Conservation (phyloP, 2,329 filamentous ascomycete genomes). For the Aspergillus sp. region DNA sequence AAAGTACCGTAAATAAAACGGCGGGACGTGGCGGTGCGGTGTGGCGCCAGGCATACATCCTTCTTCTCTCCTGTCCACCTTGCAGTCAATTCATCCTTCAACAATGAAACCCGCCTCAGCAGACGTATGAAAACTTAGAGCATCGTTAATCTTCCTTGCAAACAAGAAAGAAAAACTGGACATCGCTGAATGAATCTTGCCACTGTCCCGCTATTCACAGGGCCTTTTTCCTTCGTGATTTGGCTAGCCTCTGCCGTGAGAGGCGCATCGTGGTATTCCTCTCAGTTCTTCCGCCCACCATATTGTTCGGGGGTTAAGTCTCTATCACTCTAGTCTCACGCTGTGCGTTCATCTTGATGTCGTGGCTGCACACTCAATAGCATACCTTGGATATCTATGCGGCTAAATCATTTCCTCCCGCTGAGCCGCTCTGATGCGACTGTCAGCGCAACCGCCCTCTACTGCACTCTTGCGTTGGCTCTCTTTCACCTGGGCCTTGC, state of each 20-base stretch:
- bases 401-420: slow-evolving; percentile 60
- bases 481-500: slow-evolving; percentile 64
- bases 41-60: too few species aligned
- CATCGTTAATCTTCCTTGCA: not conserved
- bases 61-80: not conserved
- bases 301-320: not conserved
- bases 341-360: not conserved
- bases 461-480: slow-evolving; percentile 61
- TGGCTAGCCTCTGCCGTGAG: slow-evolving; percentile 13
- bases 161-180: not conserved
- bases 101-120: not conserved
- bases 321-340: too few species aligned
- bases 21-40: too few species aligned
- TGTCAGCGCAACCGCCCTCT: slow-evolving; percentile 58
- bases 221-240: slow-evolving; percentile 10
- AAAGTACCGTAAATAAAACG: too few species aligned
- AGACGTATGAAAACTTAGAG: not conserved
- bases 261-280: not conserved
- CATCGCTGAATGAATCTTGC: slow-evolving; percentile 1
- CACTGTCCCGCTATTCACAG: not conserved
- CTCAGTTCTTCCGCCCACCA: not conserved
- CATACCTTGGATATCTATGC: slow-evolving; percentile 33
- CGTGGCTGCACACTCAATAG: not conserved
- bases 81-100: not conserved
- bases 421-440: slow-evolving; percentile 73